phyloP scores from a whole-genome alignment of 1,284 basidiomycete species.

The Melampsora larici-populina region DNA sequence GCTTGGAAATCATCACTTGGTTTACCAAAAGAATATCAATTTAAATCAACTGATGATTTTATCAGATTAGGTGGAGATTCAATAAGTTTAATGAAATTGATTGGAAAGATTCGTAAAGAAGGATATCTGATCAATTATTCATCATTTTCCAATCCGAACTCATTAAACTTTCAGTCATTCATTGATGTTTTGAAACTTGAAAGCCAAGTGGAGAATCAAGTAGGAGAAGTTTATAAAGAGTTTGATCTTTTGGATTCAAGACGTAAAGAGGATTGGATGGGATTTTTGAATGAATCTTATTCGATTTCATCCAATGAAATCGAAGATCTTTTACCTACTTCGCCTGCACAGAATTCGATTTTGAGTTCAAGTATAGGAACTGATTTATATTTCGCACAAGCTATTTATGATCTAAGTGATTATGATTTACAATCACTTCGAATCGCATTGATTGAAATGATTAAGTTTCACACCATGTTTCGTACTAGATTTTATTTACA shows the following conservation, averaged over 20 bases:
- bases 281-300: conserved; percentile 40
- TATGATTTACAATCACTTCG: conserved; percentile 44
- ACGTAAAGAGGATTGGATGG: neutral
- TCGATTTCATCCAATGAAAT: neutral
- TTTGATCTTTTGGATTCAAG: no score
- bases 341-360: conserved; percentile 47
- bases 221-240: no score
- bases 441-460: conserved; percentile 13
- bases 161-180: conserved; percentile 11
- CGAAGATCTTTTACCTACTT: conserved; percentile 46
- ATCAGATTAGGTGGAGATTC: conserved; percentile 48
- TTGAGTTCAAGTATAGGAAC: conserved; percentile 47
- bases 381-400: conserved; percentile 48
- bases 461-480: conserved; percentile 44
- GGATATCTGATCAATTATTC: conserved; percentile 44
- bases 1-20: conserved; percentile 46
- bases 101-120: conserved; percentile 35
- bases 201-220: no score
- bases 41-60: conserved; percentile 47
- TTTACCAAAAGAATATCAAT: neutral
- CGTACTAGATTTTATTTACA: conserved; percentile 45
- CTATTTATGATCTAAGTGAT: conserved; percentile 45
- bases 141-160: conserved; percentile 28
- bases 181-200: neutral
- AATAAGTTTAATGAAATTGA: conserved; percentile 48